phyloP scores from a whole-genome alignment of 192 early-diverging fungal genomes.

The Coemansia sp. region DNA sequence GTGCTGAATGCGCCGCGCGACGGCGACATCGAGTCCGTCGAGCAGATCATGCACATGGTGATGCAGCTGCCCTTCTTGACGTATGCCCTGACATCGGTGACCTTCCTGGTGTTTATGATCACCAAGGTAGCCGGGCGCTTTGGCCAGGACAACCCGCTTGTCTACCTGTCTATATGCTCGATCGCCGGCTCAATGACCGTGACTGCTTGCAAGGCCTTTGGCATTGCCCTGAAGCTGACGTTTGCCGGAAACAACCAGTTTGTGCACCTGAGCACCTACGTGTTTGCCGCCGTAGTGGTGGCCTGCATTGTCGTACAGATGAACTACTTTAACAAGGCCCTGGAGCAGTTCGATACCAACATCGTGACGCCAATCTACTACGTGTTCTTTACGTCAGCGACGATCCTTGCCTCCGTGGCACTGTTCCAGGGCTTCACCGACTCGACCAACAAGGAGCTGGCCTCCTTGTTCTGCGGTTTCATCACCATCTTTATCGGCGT shows the following conservation, averaged over 20 bases:
- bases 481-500: slow-evolving; percentile 92
- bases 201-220: slow-evolving; percentile 91
- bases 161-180: slow-evolving; percentile 95
- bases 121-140: slow-evolving; percentile 72
- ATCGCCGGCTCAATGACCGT: slow-evolving; percentile 92
- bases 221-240: slow-evolving; percentile 87
- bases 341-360: slow-evolving; percentile 90
- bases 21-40: slow-evolving; percentile 71
- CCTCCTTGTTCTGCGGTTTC: slow-evolving; percentile 85
- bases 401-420: slow-evolving; percentile 83
- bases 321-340: slow-evolving; percentile 98
- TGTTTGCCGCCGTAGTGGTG: slow-evolving; percentile 75
- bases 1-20: slow-evolving; percentile 86
- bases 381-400: slow-evolving; percentile 93
- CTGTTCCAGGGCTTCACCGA: slow-evolving; percentile 86
- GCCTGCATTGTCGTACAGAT: slow-evolving; percentile 90
- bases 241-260: slow-evolving; percentile 93
- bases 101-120: slow-evolving; percentile 72
- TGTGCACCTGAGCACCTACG: slow-evolving; percentile 82
- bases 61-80: slow-evolving; percentile 78
- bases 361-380: slow-evolving; percentile 90
- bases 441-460: slow-evolving; percentile 65
- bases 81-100: slow-evolving; percentile 67
- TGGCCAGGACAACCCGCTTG: slow-evolving; percentile 76
- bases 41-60: slow-evolving; percentile 78